Percentiles rank a stretch among this genome's conserved stretches.
Conservation (phyloP, 2,329 filamentous ascomycete species). For the Ophiostoma tasmaniense region DNA sequence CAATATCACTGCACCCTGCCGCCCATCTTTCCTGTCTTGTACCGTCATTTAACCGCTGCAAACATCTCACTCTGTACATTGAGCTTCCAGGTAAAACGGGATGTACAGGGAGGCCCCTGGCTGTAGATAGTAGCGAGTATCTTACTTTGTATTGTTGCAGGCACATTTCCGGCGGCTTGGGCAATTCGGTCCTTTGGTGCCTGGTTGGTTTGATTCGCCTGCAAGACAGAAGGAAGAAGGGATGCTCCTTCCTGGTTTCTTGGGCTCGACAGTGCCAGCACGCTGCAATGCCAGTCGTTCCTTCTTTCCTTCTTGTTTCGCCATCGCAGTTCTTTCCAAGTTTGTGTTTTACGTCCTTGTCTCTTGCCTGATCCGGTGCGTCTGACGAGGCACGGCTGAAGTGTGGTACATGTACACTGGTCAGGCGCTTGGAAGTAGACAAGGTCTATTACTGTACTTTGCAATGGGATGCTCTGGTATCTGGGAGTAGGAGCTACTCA, state of each 20-base stretch:
- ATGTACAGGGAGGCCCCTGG: neutral
- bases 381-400: neutral
- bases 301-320: slow-evolving; percentile 3
- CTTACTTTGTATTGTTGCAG: neutral
- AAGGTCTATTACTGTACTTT: neutral
- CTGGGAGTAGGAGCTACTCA: too few species aligned
- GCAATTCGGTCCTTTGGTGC: neutral
- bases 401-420: neutral
- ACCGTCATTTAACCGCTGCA: neutral
- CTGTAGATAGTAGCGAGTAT: neutral
- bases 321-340: neutral
- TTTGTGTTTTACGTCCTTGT: neutral
- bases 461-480: too few species aligned
- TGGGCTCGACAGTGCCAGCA: neutral
- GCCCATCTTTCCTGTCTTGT: neutral
- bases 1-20: neutral
- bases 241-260: neutral
- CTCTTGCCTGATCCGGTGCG: slow-evolving; percentile 9
- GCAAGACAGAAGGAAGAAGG: neutral
- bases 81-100: neutral
- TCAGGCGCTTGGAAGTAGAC: neutral
- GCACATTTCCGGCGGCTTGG: neutral
- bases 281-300: neutral
- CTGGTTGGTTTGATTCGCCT: neutral
- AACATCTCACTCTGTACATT: neutral